Conservation (phyloP, 345 rosid species). For the Bruguiera parviflora region DNA sequence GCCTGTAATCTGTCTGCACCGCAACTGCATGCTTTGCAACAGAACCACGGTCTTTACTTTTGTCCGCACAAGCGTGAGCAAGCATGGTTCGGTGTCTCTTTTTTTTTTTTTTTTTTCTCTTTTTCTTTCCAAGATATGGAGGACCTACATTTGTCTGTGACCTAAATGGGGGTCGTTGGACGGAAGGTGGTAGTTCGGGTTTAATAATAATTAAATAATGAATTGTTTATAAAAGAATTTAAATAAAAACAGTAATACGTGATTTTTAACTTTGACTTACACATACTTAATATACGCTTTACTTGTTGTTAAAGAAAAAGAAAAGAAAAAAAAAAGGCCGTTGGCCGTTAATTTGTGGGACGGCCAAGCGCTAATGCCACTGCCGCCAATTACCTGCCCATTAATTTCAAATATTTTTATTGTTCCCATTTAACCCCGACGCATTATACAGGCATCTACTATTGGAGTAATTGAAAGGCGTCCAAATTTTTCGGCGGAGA, state of each 20-base stretch:
- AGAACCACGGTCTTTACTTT: background rate
- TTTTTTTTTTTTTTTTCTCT: too few relatives aligned
- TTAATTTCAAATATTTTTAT: background rate
- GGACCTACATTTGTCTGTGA: too few relatives aligned
- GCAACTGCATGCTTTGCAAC: background rate
- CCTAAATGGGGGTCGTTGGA: too few relatives aligned
- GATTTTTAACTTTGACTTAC: too few relatives aligned
- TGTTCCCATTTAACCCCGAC: background rate
- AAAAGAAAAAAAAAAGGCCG: background rate
- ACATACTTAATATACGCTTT: too few relatives aligned
- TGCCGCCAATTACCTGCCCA: background rate
- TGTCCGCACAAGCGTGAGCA: background rate
- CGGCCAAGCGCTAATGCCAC: background rate
- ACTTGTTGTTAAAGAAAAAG: too few relatives aligned
- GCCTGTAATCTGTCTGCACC: background rate
- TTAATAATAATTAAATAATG: too few relatives aligned
- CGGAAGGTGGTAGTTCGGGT: too few relatives aligned
- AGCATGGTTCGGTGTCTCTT: too few relatives aligned
- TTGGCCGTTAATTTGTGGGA: background rate
- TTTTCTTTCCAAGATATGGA: too few relatives aligned
- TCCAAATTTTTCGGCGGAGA: background rate
- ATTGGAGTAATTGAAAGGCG: background rate
- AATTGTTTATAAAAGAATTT: too few relatives aligned
- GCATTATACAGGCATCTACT: background rate
- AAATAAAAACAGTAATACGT: too few relatives aligned